Base-by-base conservation (phyloP, 148 eudicot species). In the Heliamphora exappendiculata region DNA sequence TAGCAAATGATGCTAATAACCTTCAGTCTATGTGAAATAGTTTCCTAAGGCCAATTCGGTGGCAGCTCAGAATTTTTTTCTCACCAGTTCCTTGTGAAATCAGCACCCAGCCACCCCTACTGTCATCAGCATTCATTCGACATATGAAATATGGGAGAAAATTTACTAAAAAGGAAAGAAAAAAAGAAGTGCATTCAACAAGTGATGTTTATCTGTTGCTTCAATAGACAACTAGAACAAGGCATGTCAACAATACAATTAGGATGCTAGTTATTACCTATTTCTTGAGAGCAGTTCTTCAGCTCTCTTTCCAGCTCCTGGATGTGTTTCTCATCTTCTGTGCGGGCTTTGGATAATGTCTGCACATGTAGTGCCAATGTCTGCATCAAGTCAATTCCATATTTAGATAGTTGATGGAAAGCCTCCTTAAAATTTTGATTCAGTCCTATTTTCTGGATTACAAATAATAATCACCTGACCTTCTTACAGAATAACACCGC, bases 271-370 rank as follows among this genome's bases (percentile, higher is more conserved):
- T 66, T 63, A 69, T 47, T 83, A 92, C 97, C 95, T 79, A 92
- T 86, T 85, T 92, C 95, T 79, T 89, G 89, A 79, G 78, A 81
- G 75, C 91, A 87, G 72, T 85, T 87, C 45, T 81, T 81, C 78
- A 89, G 80, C 72, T 92, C 89, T 70, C 90, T 87, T 89, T 90
- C 89, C 81, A 89, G 75, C 78, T 82, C 84, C 77, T 81, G 87
- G 51, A 87, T 87, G 66, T 75, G 90, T 71, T 70, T 85, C 82
- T 80, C 83, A 74, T 92, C 97, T 73, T 85, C 87, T 36, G 78
- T 26, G 16, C 81, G 88, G 34, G 91, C 84, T 58, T 84, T 85
- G 44, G 86, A 84, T 79, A 92, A 74, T 80, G 80, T 82, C 81
- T 87, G 85, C 53, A 85, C 90, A 81, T 92, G 93, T 62, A 79